Evolutionary conservation across 129 eudicot species (phyloP).

Genomic region (Artemisia tridentata): DNA sequence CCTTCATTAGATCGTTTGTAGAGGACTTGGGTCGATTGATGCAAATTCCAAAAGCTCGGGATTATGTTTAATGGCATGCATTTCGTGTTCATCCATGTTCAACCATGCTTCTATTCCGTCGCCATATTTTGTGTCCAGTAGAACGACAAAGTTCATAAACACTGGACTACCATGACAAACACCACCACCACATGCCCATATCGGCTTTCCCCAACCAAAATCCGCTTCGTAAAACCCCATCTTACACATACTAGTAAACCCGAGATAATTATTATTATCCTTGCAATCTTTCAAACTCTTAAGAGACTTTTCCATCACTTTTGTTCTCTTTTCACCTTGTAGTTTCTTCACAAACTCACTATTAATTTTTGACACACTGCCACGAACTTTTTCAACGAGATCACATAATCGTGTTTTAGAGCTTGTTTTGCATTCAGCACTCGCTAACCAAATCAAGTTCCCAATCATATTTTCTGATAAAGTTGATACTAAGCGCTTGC

Average conservation of each 20-base stretch:
- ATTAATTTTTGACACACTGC: conserved; percentile 43
- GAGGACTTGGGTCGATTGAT: conserved; percentile 64
- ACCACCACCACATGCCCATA: conserved; percentile 59
- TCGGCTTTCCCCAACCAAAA: conserved; percentile 84
- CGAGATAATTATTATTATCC: conserved; percentile 24
- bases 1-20: conserved; percentile 9
- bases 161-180: conserved; percentile 36
- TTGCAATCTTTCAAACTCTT: conserved; percentile 36
- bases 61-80: conserved; percentile 37
- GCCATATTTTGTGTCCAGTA: conserved; percentile 58
- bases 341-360: conserved; percentile 52
- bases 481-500: conserved; percentile 36
- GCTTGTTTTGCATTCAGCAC: conserved; percentile 29
- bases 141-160: conserved; percentile 48
- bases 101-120: conserved; percentile 90
- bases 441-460: conserved; percentile 60
- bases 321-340: conserved; percentile 35
- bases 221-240: conserved; percentile 58
- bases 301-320: conserved; percentile 39
- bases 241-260: conserved; percentile 67
- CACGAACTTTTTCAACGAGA: conserved; percentile 37
- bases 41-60: conserved; percentile 37
- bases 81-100: conserved; percentile 59
- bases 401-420: conserved; percentile 8
- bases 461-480: conserved; percentile 49